Evolutionary conservation across 257 asterid species (phyloP).

Genomic region (Solanum gracilifrons): DNA sequence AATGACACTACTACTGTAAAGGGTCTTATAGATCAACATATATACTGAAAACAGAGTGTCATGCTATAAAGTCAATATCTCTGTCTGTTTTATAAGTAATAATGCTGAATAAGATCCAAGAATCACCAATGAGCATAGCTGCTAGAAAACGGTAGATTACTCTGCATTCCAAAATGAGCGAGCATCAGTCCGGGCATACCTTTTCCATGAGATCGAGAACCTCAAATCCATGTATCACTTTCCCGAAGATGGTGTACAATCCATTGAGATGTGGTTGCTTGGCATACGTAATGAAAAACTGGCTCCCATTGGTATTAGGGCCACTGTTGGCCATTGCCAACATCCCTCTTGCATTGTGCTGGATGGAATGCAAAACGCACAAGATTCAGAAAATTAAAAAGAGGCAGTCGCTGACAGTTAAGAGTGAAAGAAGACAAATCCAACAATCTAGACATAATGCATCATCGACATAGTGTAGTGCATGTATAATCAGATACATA

Average conservation of each 20-base stretch:
- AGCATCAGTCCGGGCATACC: conserved; percentile 25
- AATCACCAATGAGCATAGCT: background rate
- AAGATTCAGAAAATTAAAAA: background rate
- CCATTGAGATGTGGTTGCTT: conserved; percentile 97
- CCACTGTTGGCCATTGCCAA: conserved; percentile 95
- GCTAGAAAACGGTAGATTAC: too few species aligned
- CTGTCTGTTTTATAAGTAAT: background rate
- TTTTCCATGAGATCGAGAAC: conserved; percentile 96
- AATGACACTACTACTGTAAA: background rate
- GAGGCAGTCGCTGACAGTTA: background rate
- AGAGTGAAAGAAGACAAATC: background rate
- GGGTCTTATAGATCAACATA: background rate
- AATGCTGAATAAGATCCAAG: background rate
- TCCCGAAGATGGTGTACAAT: conserved; percentile 79
- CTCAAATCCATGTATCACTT: conserved; percentile 94
- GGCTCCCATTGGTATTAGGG: conserved; percentile 94
- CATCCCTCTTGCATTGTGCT: conserved; percentile 98
- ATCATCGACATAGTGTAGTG: background rate
- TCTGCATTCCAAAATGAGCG: background rate
- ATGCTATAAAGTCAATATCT: background rate
- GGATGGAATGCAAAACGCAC: conserved; percentile 1
- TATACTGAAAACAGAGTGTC: background rate
- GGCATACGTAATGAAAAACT: conserved; percentile 72
- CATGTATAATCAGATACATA: background rate
- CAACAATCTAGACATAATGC: background rate